Base-by-base conservation (phyloP, 805 yeast genomes). In the Ogataea methanolica region DNA sequence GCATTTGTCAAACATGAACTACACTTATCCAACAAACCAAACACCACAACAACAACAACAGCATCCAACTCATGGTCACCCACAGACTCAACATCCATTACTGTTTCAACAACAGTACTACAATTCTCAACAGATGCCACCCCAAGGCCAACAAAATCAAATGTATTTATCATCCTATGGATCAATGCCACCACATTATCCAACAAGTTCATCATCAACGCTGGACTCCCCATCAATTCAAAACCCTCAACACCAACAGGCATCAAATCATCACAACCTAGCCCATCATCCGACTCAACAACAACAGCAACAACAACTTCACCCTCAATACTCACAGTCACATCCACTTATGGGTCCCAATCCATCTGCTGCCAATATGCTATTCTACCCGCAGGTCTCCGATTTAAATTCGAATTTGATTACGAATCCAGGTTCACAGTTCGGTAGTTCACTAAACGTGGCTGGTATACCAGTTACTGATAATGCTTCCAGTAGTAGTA, bases 61-160 rank as follows among this genome's bases (percentile, higher is more conserved):
- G 31, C 52, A 46, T 33, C 11, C 9, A 26, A 4, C 31, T 26
- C 31, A 11, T 26, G 31, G 12, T 6, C 31, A 26, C 12, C 47
- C 34, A 19, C 52, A 48, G 17, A 47, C 42, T 21, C 48, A 44
- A 33, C 57, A 47, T 40, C 56, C 40, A 21, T 49, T 40, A 40
- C 58, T 49, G 48, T 52, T 47, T 36, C 56, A 52, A 15, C 59
- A 52, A 26, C 58, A 51, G 39, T 49, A 44, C 33, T 40, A 46
- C 19, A 16, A 15, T n/a, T 2, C 36, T 33, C 36, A 33, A 12
- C 36, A 26, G 31, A 7, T 26, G 31, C 31, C 11, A 26, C 31
- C 31, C 31, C 31, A 26, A 8, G 31, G 31, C 31, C 31, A 26
- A 26, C 31, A 26, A 11, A 33, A 6, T 33, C 12, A 6, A n/a